phyloP scores from a whole-genome alignment of 2,329 filamentous ascomycete species.

The Colletotrichum gigasporum region DNA sequence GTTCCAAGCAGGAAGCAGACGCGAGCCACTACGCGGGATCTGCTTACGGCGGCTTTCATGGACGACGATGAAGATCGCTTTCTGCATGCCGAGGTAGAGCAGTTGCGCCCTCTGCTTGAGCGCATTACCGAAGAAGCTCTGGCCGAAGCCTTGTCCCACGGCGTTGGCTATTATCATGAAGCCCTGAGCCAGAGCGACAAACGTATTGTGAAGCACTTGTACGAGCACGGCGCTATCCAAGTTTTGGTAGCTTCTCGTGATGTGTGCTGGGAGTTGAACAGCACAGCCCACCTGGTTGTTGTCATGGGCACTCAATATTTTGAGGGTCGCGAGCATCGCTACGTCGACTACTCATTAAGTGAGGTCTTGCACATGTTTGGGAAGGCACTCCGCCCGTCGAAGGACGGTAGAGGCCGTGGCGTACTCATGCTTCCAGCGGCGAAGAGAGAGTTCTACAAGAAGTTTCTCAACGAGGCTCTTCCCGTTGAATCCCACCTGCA shows the following conservation, averaged over 20 bases:
- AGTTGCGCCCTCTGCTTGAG: constrained; percentile 83
- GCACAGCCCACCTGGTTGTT: constrained; percentile 88
- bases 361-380: constrained; percentile 99
- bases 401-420: constrained; percentile 84
- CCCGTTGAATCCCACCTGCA: constrained; percentile 96
- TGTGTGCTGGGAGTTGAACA: constrained; percentile 94
- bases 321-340: constrained; percentile 94
- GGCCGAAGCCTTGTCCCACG: constrained; percentile 89
- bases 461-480: constrained; percentile 95
- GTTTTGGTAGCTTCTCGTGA: constrained; percentile 81
- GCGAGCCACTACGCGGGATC: constrained; percentile 83
- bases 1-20: constrained; percentile 95
- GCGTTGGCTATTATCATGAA: constrained; percentile 97
- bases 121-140: constrained; percentile 87
- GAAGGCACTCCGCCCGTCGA: constrained; percentile 81
- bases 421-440: constrained; percentile 97
- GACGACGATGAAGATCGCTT: constrained; percentile 96
- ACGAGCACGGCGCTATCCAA: constrained; percentile 88
- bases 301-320: constrained; percentile 99
- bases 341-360: constrained; percentile 93
- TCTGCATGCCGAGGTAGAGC: constrained; percentile 83
- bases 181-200: constrained; percentile 89
- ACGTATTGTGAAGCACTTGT: constrained; percentile 92
- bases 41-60: constrained; percentile 86
- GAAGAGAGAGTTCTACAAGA: constrained; percentile 98